Percentiles rank a stretch among this genome's conserved stretches.
Evolutionary conservation across 163 green algal genomes (phyloP).

Genomic region (Scenedesmus sp.): DNA sequence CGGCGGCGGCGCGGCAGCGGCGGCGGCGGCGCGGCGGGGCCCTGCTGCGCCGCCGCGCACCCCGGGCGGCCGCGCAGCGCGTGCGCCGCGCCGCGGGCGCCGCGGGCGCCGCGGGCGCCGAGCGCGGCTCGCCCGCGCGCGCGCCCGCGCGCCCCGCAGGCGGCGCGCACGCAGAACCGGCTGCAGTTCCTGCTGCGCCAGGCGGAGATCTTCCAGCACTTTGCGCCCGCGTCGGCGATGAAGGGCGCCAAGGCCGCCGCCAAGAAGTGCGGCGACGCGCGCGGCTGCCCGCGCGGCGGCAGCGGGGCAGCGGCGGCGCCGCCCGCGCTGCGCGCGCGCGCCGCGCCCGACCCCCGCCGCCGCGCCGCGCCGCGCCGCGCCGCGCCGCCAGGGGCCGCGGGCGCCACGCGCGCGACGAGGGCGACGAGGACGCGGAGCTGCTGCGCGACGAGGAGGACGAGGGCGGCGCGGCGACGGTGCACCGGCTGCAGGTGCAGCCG

Average conservation of each 20-base stretch:
- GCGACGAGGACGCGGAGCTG: slow-evolving; percentile 87
- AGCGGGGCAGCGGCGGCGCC: background rate
- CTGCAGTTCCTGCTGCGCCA: slow-evolving; percentile 97
- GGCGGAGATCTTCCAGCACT: slow-evolving; percentile 99
- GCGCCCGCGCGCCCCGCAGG: too few relatives aligned
- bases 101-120: too few relatives aligned
- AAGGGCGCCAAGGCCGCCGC: too few relatives aligned
- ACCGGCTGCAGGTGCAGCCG: slow-evolving; percentile 90
- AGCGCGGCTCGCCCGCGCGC: too few relatives aligned
- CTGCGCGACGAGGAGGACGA: slow-evolving; percentile 85
- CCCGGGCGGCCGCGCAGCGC: too few relatives aligned
- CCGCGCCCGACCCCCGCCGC: too few relatives aligned
- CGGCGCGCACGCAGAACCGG: slow-evolving; percentile 74
- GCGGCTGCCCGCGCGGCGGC: background rate
- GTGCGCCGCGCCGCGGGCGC: too few relatives aligned
- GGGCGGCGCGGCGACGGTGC: slow-evolving; percentile 45
- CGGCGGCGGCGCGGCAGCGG: background rate
- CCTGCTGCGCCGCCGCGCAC: too few relatives aligned
- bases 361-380: background rate
- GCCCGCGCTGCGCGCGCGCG: background rate
- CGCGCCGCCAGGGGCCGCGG: slow-evolving; percentile 22
- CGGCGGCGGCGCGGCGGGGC: too few relatives aligned
- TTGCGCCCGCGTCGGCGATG: slow-evolving; percentile 72
- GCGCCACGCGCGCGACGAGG: slow-evolving; percentile 60
- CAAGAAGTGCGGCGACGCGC: slow-evolving; percentile 51